Evolutionary conservation across 495 filamentous ascomycete species (phyloP).

Genomic region (Penicillium egyptiacum): DNA sequence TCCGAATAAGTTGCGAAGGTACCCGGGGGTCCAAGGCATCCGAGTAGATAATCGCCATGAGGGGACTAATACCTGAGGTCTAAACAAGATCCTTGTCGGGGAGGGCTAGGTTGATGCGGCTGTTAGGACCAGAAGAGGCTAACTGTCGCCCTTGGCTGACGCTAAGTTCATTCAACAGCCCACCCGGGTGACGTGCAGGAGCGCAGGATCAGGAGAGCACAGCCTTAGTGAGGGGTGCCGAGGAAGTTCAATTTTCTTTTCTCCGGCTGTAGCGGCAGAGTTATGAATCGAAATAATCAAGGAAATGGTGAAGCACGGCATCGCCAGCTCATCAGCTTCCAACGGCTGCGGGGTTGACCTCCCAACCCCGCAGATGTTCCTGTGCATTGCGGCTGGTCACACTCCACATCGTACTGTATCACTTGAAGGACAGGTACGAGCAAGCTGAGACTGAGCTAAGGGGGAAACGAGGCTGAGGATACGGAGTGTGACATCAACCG

Average conservation of each 20-base stretch:
- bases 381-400: background rate
- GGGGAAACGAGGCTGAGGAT: background rate
- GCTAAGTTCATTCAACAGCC: conserved; percentile 1
- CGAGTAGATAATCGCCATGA: background rate
- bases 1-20: background rate
- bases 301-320: conserved; percentile 25
- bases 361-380: conserved; percentile 22
- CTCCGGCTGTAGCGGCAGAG: conserved; percentile 19
- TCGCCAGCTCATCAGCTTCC: conserved; percentile 31
- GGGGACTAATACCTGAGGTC: conserved; percentile 13
- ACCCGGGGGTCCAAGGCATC: background rate
- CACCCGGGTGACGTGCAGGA: conserved; percentile 10
- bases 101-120: conserved; percentile 4
- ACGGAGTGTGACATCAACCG: background rate
- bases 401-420: background rate
- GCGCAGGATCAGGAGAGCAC: background rate
- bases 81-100: conserved; percentile 3
- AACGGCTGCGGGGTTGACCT: conserved; percentile 29
- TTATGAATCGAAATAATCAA: conserved; percentile 17
- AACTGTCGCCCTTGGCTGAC: background rate
- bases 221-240: conserved; percentile 8
- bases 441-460: background rate
- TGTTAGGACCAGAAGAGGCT: background rate
- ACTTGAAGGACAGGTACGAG: conserved; percentile 18
- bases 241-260: background rate